phyloP scores from a whole-genome alignment of 176 grass and related monocot species.

The Elymus sibiricus region DNA sequence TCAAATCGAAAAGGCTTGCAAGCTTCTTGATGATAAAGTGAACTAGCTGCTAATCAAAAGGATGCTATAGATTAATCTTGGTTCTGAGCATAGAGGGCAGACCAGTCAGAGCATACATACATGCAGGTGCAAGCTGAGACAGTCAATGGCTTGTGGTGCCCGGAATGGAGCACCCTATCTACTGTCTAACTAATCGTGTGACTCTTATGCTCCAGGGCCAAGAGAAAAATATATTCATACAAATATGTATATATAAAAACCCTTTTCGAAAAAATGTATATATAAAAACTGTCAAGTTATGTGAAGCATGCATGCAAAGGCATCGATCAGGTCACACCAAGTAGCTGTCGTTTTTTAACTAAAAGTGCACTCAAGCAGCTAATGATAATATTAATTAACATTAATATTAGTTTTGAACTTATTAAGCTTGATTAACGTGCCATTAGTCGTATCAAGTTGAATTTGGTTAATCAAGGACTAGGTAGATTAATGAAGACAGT shows the following conservation, averaged over 20 bases:
- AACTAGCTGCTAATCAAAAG: slow-evolving; percentile 22
- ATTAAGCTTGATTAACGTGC: background rate
- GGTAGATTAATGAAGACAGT: no score
- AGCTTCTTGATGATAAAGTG: no score
- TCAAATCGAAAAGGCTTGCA: no score
- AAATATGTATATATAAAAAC: no score
- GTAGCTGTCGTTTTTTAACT: slow-evolving; percentile 33
- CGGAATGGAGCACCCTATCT: slow-evolving; percentile 51
- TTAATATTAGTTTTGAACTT: background rate
- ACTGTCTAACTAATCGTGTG: slow-evolving; percentile 58
- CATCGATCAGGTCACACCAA: background rate
- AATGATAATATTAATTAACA: slow-evolving; percentile 4
- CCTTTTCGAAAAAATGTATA: no score
- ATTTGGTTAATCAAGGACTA: no score
- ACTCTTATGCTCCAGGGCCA: slow-evolving; percentile 32
- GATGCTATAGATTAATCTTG: background rate
- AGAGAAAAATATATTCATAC: background rate
- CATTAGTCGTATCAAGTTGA: background rate
- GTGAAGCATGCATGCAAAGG: background rate
- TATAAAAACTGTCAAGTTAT: background rate
- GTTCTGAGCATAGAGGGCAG: background rate
- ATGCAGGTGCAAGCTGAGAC: slow-evolving; percentile 6
- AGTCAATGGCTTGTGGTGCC: slow-evolving; percentile 55
- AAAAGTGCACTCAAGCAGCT: slow-evolving; percentile 35
- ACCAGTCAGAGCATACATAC: background rate